phyloP scores from a whole-genome alignment of 176 grass and related monocot species.

The Pontederia paniculata region DNA sequence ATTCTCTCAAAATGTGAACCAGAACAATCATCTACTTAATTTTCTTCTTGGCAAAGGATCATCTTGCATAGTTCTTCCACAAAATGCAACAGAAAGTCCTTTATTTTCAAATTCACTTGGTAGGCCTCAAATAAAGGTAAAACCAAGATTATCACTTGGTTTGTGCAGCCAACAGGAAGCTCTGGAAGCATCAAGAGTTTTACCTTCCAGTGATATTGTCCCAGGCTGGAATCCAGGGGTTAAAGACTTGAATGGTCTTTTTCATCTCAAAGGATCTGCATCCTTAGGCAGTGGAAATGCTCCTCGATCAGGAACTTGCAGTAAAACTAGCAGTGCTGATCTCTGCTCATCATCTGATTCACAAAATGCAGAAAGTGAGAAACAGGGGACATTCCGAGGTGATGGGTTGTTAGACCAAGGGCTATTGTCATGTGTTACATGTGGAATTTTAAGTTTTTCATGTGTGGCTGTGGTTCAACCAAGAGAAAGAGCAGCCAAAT shows the following conservation, averaged over 20 bases:
- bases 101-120: conserved; percentile 21
- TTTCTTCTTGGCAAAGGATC: conserved; percentile 59
- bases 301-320: conserved; percentile 41
- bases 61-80: conserved; percentile 68
- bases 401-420: conserved; percentile 78
- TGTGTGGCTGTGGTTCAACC: conserved; percentile 89
- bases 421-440: conserved; percentile 79
- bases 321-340: conserved; percentile 31
- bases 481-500: conserved; percentile 58
- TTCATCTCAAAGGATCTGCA: conserved; percentile 25
- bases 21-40: conserved; percentile 85
- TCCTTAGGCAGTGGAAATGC: conserved; percentile 32
- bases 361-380: conserved; percentile 33
- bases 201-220: conserved; percentile 24
- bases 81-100: conserved; percentile 38
- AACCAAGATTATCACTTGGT: conserved; percentile 41
- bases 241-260: conserved; percentile 26
- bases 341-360: conserved; percentile 32
- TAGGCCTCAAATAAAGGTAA: conserved; percentile 35
- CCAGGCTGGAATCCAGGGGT: conserved; percentile 22
- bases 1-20: conserved; percentile 66
- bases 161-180: conserved; percentile 31
- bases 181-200: conserved; percentile 23
- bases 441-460: conserved; percentile 92
- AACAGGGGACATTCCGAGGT: conserved; percentile 22